A percentile compares a stretch with the other conserved stretches of the same genome.
Conservation (phyloP, 2,329 filamentous ascomycete genomes). For the Aspergillus sp. region DNA sequence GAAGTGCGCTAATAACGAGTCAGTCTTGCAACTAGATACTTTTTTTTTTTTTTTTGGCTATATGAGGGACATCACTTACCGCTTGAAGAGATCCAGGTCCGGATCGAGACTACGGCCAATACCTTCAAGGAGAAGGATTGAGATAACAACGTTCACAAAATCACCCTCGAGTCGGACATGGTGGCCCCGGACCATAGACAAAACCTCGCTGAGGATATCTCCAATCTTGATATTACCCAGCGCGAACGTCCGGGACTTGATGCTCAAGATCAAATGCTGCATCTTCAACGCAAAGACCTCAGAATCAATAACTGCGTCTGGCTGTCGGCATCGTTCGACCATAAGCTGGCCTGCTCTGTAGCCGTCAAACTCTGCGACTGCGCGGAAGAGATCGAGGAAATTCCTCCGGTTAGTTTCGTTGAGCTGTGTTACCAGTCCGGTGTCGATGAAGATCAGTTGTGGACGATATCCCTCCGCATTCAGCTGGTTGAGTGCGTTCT, state of each 20-base stretch:
- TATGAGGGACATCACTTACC: slow-evolving; percentile 34
- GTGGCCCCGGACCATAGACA: slow-evolving; percentile 84
- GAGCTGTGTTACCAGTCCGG: slow-evolving; percentile 87
- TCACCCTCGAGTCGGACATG: slow-evolving; percentile 94
- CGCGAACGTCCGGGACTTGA: slow-evolving; percentile 86
- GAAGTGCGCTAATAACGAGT: slow-evolving; percentile 59
- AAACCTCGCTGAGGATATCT: slow-evolving; percentile 83
- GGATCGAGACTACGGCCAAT: slow-evolving; percentile 86
- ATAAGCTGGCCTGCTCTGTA: slow-evolving; percentile 93
- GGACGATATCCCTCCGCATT: slow-evolving; percentile 84
- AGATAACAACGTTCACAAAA: slow-evolving; percentile 96
- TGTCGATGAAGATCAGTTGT: slow-evolving; percentile 95
- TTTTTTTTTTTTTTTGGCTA: too few species aligned
- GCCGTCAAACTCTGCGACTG: slow-evolving; percentile 92
- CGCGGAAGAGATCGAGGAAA: slow-evolving; percentile 92
- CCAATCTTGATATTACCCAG: slow-evolving; percentile 94
- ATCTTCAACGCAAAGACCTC: slow-evolving; percentile 93
- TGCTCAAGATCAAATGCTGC: slow-evolving; percentile 87
- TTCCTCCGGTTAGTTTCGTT: slow-evolving; percentile 80
- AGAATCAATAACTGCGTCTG: slow-evolving; percentile 77
- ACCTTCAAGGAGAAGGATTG: slow-evolving; percentile 85
- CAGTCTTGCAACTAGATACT: background rate
- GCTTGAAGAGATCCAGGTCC: slow-evolving; percentile 75
- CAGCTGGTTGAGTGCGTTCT: slow-evolving; percentile 64
- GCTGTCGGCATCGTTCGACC: slow-evolving; percentile 91